These are phyloP conservation scores for Bipolaris cookei DNA, from an alignment of 2,329 filamentous ascomycete species.

Conservation along the genomic window DNA sequence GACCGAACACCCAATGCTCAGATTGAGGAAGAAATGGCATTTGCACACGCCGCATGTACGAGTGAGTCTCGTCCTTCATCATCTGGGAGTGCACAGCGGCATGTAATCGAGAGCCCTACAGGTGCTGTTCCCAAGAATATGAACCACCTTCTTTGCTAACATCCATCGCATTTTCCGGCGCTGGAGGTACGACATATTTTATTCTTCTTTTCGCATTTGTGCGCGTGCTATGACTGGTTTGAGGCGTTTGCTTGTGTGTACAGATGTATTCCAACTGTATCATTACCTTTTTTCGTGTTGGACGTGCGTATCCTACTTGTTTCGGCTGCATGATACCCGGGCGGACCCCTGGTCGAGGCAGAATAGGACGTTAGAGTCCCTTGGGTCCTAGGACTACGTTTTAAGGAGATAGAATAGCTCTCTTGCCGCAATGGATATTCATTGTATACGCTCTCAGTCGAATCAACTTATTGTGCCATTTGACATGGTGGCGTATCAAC, in stretches of 20 bases:
- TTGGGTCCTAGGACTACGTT: conserved; percentile 11
- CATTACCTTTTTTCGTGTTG: conserved; percentile 19
- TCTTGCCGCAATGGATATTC: conserved; percentile 17
- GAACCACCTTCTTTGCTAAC: conserved; percentile 28
- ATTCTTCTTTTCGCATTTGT: conserved; percentile 1
- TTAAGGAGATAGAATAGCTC: conserved; percentile 10
- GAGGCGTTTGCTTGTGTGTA: conserved; percentile 25
- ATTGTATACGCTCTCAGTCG: not conserved
- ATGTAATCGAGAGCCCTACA: conserved; percentile 32
- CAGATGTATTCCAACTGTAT: conserved; percentile 20
- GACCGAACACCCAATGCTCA: conserved; percentile 39
- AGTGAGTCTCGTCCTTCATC: conserved; percentile 37
- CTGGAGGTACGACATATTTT: conserved; percentile 19
- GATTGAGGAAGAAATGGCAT: conserved; percentile 30
- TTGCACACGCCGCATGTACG: conserved; percentile 16
- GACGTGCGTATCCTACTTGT: conserved; percentile 25
- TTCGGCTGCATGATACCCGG: conserved; percentile 41
- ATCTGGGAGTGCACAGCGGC: conserved; percentile 29
- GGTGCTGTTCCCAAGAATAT: conserved; percentile 32
- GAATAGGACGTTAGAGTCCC: conserved; percentile 7
- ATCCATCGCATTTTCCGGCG: conserved; percentile 32
- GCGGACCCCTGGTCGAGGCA: conserved; percentile 18
- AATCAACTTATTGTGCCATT: not conserved
- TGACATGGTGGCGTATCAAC: not conserved
- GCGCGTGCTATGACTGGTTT: conserved; percentile 22